These are phyloP conservation scores for Ambrosia hybrid DNA, from an alignment of 140 eudicot genomes.

Conservation along the genomic window DNA sequence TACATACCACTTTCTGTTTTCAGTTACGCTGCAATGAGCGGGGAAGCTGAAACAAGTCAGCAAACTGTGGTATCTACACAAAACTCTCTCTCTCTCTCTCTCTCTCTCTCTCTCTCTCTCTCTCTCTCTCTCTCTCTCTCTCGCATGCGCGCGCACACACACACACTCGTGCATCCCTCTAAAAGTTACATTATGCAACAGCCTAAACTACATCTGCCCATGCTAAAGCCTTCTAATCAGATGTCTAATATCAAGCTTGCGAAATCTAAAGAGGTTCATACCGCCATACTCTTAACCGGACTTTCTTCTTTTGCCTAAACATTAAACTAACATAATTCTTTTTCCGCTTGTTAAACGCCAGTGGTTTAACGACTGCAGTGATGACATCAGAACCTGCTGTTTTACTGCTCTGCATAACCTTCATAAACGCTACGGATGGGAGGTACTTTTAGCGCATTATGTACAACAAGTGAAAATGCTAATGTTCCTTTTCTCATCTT, in stretches of 20 bases:
- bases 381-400: slow-evolving; percentile 70
- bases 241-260: slow-evolving; percentile 60
- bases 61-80: slow-evolving; percentile 37
- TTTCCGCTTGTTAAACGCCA: slow-evolving; percentile 22
- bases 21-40: slow-evolving; percentile 95
- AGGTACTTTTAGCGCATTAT: slow-evolving; percentile 40
- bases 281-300: background rate
- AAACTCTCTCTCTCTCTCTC: no score
- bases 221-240: slow-evolving; percentile 44
- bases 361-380: slow-evolving; percentile 93
- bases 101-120: no score
- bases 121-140: no score
- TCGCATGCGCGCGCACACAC: no score
- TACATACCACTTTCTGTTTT: background rate
- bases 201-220: slow-evolving; percentile 47
- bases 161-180: background rate
- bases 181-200: background rate
- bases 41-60: slow-evolving; percentile 42
- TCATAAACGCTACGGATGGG: slow-evolving; percentile 72
- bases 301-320: background rate
- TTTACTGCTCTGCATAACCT: slow-evolving; percentile 53
- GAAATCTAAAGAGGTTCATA: slow-evolving; percentile 73
- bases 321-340: background rate
- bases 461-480: no score
- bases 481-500: background rate